Base-by-base conservation (phyloP, 306 rosid species). In the Glycine latifolia region DNA sequence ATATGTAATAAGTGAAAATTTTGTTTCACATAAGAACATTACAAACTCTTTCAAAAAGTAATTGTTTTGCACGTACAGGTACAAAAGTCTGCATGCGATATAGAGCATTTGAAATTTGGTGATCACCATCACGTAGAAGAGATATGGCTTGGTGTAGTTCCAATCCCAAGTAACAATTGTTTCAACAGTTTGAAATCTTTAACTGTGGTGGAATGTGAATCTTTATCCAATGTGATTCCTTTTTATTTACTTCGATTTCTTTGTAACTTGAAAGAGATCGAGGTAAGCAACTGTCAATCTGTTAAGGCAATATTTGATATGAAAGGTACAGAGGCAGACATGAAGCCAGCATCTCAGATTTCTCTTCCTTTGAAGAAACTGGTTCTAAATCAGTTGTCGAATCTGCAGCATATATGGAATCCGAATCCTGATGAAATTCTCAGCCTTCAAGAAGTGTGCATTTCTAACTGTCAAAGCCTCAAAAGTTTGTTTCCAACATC, bases 361-460 rank as follows among this genome's bases (percentile, higher is more conserved):
- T 17, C 62, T 10, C 37, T 70, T 70, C 75, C 75, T 48, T 26
- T 87, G 70, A 55, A 68, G 49, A 67, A 65, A 44, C 15, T 86
- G 58, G 54, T 53, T 14, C 61, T 83, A 20, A 44, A 58, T 11
- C 68, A 76, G 16, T 62, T 86, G 17, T 85, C 89, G 7, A 79
- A 83, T 67, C 54, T 86, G n/a, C 70, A 79, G 49, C 47, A 48
- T 15, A 14, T 86, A 35, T 83, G 87, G 85, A 76, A 80, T 67
- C 20, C 44, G 65, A 69, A 86, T 56, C 80, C 85, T 12, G 11
- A 63, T 4, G 59, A 37, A 63, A 1, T 20, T 41, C 12, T 81
- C 8, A 6, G 26, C 71, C 58, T 54, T 77, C 7, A 59, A 15
- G 13, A 14, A 1, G 70, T 86, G 9, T 26, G 8, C 0, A 37